Evolutionary conservation across 2,329 filamentous ascomycete genomes (phyloP), one percentile per base, ranked within the genome.

Genomic region (Aspergillus cejpii): DNA sequence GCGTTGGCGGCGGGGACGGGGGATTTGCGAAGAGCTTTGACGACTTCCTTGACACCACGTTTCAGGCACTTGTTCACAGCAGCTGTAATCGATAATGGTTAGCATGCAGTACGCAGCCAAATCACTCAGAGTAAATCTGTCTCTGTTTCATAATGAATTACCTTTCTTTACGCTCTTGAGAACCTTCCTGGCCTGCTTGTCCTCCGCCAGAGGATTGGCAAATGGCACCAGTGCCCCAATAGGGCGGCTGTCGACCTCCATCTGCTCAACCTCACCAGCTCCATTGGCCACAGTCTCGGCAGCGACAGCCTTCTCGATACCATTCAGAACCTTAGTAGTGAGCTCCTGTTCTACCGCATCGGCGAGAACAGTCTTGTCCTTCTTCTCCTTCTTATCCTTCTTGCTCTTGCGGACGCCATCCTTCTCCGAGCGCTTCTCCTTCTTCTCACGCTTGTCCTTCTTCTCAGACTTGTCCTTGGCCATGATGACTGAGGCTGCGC

Each of bases 1-100:
- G 79, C 74, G 54, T 80, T 77, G 49, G 81, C 78, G n/a, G 81
- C 79, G 45, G 82, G 79, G 57, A 80, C 70, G 46, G 86, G 78
- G 11, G 88, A 91, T 75, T 97, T 97, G 75, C 92, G 89, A 59
- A 98, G 86, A 26, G 90, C 85, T 76, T 98, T 98, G 74, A 97
- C 90, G 64, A 95, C 91, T 74, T 98, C 92, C 74, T 98, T 98
- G 56, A 98, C 92, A 65, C 92, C 92, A 64, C 92, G 90, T 76
- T 95, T 94, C 64, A 98, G 85, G 48, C 87, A 86, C 74, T 94
- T 94, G 73, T 88, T 82, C 74, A 94, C 95, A 60, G 92, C 90
- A 58, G 91, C 92, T 97, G 69, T 40, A 47, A 17, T 21, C 17
- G 28, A 27, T 24, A 17, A 24, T 23, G 19, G 42, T 61, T 49